phyloP scores from a whole-genome alignment of 148 eudicot genomes.

The Arctostaphylos glauca region DNA sequence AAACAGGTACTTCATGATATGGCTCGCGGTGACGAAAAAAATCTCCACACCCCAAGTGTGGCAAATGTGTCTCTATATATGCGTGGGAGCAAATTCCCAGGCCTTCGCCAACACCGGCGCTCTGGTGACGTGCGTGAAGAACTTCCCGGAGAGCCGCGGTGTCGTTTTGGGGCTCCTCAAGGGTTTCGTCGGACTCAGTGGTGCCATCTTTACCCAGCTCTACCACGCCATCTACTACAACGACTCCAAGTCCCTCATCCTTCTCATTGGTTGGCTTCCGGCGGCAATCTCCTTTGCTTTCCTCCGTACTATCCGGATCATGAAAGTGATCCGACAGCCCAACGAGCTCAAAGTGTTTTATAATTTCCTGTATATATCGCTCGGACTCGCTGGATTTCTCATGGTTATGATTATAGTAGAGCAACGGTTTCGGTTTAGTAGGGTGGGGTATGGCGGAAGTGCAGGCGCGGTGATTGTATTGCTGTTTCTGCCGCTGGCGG shows the following conservation, averaged over 20 bases:
- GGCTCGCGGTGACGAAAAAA: too few species aligned
- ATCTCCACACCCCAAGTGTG: too few species aligned
- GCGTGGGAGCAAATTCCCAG: too few species aligned
- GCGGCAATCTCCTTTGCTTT: conserved; percentile 38
- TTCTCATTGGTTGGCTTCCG: conserved; percentile 46
- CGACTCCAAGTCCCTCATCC: conserved; percentile 30
- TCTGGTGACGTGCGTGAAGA: too few species aligned
- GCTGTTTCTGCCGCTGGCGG: conserved; percentile 28
- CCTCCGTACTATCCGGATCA: conserved; percentile 31
- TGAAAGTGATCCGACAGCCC: conserved; percentile 26
- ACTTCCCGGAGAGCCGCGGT: too few species aligned
- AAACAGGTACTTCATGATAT: too few species aligned
- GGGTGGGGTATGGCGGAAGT: conserved; percentile 18
- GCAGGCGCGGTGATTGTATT: conserved; percentile 20
- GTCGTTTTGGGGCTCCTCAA: too few species aligned
- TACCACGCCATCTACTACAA: conserved; percentile 25
- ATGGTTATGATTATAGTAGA: conserved; percentile 30
- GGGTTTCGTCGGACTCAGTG: too few species aligned
- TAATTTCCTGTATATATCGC: too few species aligned
- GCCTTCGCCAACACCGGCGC: too few species aligned
- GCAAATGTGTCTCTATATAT: too few species aligned
- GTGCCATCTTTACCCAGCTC: conserved; percentile 34
- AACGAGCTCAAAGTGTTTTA: conserved; percentile 39
- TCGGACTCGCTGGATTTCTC: conserved; percentile 38
- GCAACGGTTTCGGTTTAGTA: conserved; percentile 2